Percentiles rank a stretch among this genome's conserved stretches.
Conservation (phyloP, 768 basidiomycete species). For the Mycena sanguinolenta region DNA sequence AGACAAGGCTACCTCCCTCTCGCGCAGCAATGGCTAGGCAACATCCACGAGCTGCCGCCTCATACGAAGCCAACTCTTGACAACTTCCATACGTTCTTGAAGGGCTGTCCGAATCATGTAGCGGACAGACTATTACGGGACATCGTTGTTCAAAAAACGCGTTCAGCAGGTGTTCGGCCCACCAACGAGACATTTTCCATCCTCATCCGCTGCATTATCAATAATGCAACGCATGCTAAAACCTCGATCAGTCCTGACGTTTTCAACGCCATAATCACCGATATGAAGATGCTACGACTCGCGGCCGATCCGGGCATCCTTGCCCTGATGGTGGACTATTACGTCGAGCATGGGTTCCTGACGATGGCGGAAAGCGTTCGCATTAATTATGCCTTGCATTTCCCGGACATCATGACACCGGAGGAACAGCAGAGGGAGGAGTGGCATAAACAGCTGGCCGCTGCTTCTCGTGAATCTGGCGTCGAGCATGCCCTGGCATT, state of each 20-base stretch:
- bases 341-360: constrained; percentile 53
- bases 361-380: constrained; percentile 54
- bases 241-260: constrained; percentile 47
- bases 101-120: constrained; percentile 49
- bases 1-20: constrained; percentile 57
- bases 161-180: constrained; percentile 45
- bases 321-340: constrained; percentile 56
- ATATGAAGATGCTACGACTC: constrained; percentile 61
- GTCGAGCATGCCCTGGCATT: constrained; percentile 50
- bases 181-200: constrained; percentile 62
- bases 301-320: constrained; percentile 59
- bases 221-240: constrained; percentile 44
- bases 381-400: constrained; percentile 51
- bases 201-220: constrained; percentile 60
- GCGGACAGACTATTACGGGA: constrained; percentile 51
- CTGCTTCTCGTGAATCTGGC: constrained; percentile 44
- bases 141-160: constrained; percentile 52
- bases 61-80: constrained; percentile 59
- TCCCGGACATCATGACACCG: constrained; percentile 36
- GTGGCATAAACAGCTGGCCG: constrained; percentile 37
- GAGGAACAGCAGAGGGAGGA: constrained; percentile 32
- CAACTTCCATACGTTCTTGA: constrained; percentile 70
- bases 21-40: constrained; percentile 63
- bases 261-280: constrained; percentile 58
- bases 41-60: constrained; percentile 66